phyloP scores from a whole-genome alignment of 116 monocot species.

The Iris pallida region DNA sequence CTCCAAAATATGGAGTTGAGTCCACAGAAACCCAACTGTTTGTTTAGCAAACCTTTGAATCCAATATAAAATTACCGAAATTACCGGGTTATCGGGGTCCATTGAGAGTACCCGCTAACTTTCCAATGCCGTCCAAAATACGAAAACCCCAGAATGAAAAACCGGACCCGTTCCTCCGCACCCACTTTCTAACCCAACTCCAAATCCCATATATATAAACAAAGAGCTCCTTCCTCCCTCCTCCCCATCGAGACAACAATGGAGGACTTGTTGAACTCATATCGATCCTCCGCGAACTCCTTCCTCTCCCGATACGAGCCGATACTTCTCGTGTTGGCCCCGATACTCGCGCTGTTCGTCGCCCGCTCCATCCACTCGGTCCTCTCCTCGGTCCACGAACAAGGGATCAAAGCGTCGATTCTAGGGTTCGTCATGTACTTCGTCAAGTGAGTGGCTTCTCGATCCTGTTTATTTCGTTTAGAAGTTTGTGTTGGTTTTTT shows the following conservation, averaged over 20 bases:
- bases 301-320: slow-evolving; percentile 84
- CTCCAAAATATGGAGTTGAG: too few relatives aligned
- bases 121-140: too few relatives aligned
- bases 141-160: too few relatives aligned
- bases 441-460: slow-evolving; percentile 40
- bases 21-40: too few relatives aligned
- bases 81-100: too few relatives aligned
- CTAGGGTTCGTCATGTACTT: slow-evolving; percentile 41
- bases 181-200: background rate
- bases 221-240: background rate
- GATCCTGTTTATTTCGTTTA: background rate
- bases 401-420: slow-evolving; percentile 46
- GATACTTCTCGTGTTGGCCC: slow-evolving; percentile 53
- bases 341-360: slow-evolving; percentile 53
- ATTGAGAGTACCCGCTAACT: too few relatives aligned
- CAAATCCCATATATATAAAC: background rate
- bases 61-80: too few relatives aligned
- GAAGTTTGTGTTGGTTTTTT: slow-evolving; percentile 6
- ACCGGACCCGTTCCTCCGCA: too few relatives aligned
- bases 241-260: background rate
- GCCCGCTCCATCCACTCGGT: slow-evolving; percentile 51
- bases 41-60: too few relatives aligned
- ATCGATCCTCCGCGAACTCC: slow-evolving; percentile 50
- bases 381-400: slow-evolving; percentile 36
- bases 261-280: slow-evolving; percentile 20